Evolutionary conservation across 2,329 filamentous ascomycete genomes (phyloP), one percentile per base, ranked within the genome.

Genomic region (Rasamsonia emersonii): DNA sequence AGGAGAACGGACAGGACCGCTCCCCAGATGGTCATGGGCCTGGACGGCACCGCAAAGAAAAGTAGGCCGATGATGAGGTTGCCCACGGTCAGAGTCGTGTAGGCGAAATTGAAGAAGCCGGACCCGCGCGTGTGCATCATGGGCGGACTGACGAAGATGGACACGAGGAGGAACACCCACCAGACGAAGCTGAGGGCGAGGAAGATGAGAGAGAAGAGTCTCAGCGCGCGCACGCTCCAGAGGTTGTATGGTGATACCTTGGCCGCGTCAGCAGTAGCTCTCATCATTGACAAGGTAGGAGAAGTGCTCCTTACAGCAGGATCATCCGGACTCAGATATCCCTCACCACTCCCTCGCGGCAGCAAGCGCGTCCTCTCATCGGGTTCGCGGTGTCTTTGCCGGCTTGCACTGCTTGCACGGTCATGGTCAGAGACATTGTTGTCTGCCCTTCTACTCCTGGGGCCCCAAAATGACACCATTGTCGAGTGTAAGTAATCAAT

Each of bases 151-250:
- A 93, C 79, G 61, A 98, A 98, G 43, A 82, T 77, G 34, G 85
- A 86, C 10, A 95, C 77, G n/a, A 98, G 70, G 19, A 94, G 68
- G 33, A 95, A 58, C 7, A 85, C 71, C 89, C 91, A 96, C 89
- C 89, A 96, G n/a, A 86, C 49, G 49, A 93, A 86, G 35, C 78
- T 83, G 46, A 88, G 54, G 31, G 77, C 57, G 13, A 89, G 68
- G 51, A 95, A 83, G 21, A 85, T 47, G 34, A 93, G 68, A 4
- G 86, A 89, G 39, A 91, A 58, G 51, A 79, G 84, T 53, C 86
- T 77, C 33, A 91, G 68, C 28, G 82, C 74, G 11, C 91, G 80
- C 30, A 98, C 82, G 37, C 77, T 85, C 81, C 86, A 94, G 21
- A 96, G 74, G 49, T 98, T 98, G 64, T 95, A 95, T 0, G 91